Evolutionary conservation across 257 asterid genomes (phyloP).

Genomic region (Nicotiana obtusifolia): DNA sequence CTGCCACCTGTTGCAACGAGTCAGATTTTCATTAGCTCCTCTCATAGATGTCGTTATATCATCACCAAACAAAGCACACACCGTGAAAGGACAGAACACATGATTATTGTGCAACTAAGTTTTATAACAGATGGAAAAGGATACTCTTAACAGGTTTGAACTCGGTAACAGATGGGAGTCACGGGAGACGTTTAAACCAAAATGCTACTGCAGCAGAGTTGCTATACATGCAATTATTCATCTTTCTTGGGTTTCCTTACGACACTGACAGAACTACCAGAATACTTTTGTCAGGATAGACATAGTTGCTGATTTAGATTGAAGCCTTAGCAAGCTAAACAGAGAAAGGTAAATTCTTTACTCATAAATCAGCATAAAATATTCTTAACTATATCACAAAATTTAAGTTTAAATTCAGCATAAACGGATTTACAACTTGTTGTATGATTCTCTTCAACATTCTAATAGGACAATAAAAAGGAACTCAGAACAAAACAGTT

Average conservation of each 20-base stretch:
- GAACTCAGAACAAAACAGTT: not conserved
- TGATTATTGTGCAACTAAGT: not conserved
- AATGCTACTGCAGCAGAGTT: too few species aligned
- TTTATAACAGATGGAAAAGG: not conserved
- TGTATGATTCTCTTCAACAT: not conserved
- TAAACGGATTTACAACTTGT: not conserved
- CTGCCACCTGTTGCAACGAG: conserved; percentile 61
- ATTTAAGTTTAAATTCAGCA: not conserved
- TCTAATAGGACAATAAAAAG: not conserved
- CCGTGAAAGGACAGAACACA: not conserved
- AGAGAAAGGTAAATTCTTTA: not conserved
- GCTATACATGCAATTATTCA: too few species aligned
- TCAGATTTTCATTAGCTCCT: conserved; percentile 6
- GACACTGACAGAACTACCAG: not conserved
- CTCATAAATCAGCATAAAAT: not conserved
- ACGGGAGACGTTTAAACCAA: too few species aligned
- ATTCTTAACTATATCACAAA: not conserved
- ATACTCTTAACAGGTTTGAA: not conserved
- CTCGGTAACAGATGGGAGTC: not conserved
- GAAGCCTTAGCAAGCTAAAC: not conserved
- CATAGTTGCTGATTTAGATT: not conserved
- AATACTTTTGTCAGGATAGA: not conserved
- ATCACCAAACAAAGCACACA: not conserved
- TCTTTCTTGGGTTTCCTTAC: not conserved
- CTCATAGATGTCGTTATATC: not conserved